A percentile compares a stretch with the other conserved stretches of the same genome.
Conservation (phyloP, 2,329 filamentous ascomycete species). For the Aspergillus arachidicola region DNA sequence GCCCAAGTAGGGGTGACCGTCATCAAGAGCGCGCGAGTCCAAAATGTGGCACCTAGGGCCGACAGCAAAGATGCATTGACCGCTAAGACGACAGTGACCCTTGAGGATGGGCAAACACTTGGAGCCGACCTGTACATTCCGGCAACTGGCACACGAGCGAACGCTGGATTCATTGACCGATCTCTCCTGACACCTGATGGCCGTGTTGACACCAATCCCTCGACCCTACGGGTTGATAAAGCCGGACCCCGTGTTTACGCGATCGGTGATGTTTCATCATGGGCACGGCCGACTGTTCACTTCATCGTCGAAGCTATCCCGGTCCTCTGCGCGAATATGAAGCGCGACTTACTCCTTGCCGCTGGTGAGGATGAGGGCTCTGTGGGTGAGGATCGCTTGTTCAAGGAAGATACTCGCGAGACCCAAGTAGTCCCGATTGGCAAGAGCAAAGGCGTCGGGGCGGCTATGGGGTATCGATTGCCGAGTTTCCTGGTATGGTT, state of each 20-base stretch:
- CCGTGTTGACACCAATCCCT: constrained; percentile 41
- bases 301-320: constrained; percentile 46
- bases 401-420: constrained; percentile 48
- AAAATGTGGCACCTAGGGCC: constrained; percentile 30
- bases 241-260: constrained; percentile 48
- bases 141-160: constrained; percentile 46
- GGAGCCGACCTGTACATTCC: constrained; percentile 54
- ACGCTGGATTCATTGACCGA: constrained; percentile 43
- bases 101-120: constrained; percentile 44
- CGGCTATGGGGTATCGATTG: constrained; percentile 46
- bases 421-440: constrained; percentile 55
- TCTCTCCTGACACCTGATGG: constrained; percentile 38
- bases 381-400: constrained; percentile 32
- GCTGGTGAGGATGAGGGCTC: constrained; percentile 28
- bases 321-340: constrained; percentile 52
- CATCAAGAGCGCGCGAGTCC: constrained; percentile 46
- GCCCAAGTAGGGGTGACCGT: constrained; percentile 52
- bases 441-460: constrained; percentile 48
- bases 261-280: constrained; percentile 49
- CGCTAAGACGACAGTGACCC: constrained; percentile 36
- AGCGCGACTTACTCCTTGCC: constrained; percentile 47
- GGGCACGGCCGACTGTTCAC: constrained; percentile 48
- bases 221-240: constrained; percentile 42
- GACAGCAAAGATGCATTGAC: constrained; percentile 28
- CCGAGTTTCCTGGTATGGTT: constrained; percentile 53